These are phyloP conservation scores for Xylaria sp. DNA, from an alignment of 2,329 filamentous ascomycete species.

Conservation along the genomic window DNA sequence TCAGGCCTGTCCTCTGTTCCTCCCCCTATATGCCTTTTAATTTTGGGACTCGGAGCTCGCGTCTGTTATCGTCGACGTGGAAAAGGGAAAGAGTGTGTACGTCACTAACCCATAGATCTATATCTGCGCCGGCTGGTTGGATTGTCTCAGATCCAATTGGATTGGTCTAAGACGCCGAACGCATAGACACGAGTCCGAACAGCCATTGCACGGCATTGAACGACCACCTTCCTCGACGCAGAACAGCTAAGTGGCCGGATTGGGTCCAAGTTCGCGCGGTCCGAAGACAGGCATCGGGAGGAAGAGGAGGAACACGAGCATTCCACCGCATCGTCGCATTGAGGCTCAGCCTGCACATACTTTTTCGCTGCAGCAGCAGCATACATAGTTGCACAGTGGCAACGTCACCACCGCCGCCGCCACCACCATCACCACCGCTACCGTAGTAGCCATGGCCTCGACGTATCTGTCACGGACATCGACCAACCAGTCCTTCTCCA, in stretches of 20 bases:
- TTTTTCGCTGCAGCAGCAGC: background rate
- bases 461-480: conserved; percentile 58
- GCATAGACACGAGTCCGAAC: background rate
- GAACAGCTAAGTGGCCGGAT: background rate
- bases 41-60: conserved; percentile 2
- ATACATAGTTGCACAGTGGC: background rate
- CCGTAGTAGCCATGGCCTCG: conserved; percentile 35
- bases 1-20: background rate
- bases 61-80: background rate
- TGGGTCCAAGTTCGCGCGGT: background rate
- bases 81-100: conserved; percentile 14
- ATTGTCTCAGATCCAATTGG: conserved; percentile 13
- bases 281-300: conserved; percentile 13
- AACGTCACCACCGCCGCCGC: too few species aligned
- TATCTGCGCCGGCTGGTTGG: background rate
- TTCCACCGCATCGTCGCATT: background rate
- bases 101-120: background rate
- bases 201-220: conserved; percentile 10
- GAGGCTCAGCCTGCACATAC: too few species aligned
- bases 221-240: background rate
- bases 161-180: background rate
- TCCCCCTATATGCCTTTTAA: conserved; percentile 14
- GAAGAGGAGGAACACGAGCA: background rate
- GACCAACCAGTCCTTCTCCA: conserved; percentile 52
- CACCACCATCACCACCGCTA: too few species aligned